These are phyloP conservation scores for Microbotryum scabiosae DNA, from an alignment of 1,284 basidiomycete species.

Conservation along the genomic window DNA sequence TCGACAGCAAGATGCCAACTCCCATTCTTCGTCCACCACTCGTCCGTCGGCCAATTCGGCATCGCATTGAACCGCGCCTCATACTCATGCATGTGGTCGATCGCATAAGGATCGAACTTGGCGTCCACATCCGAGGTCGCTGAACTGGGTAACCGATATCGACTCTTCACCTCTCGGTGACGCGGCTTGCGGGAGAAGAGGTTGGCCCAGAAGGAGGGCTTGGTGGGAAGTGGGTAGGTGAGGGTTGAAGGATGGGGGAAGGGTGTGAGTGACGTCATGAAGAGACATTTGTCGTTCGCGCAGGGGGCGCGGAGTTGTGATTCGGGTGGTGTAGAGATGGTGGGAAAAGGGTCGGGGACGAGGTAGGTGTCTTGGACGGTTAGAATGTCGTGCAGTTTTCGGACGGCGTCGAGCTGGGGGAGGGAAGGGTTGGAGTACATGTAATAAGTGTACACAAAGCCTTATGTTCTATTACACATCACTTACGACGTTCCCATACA, in stretches of 20 bases:
- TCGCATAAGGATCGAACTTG: constrained; percentile 17
- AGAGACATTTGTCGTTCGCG: constrained; percentile 29
- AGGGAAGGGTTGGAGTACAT: not conserved
- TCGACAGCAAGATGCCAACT: constrained; percentile 33
- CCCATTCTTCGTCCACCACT: constrained; percentile 17
- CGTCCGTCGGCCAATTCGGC: constrained; percentile 11
- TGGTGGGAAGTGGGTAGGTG: not conserved
- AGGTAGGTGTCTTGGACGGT: constrained; percentile 15
- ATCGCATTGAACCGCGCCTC: constrained; percentile 17
- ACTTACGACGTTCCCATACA: constrained; percentile 18
- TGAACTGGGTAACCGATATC: no score
- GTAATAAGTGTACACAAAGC: not conserved
- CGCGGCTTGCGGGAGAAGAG: not conserved
- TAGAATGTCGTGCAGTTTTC: constrained; percentile 20
- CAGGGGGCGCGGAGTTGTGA: constrained; percentile 25
- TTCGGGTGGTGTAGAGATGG: constrained; percentile 20
- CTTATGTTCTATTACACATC: no score
- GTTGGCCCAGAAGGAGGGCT: not conserved
- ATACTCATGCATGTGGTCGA: constrained; percentile 16
- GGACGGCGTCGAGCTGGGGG: constrained; percentile 21
- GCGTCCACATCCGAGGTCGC: not conserved
- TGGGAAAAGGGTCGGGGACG: constrained; percentile 28
- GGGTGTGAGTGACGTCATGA: constrained; percentile 29
- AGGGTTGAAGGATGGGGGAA: constrained; percentile 21
- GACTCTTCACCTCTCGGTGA: not conserved